Evolutionary conservation across 352 stramenopile species (phyloP).

Genomic region (Elongisporangium undulatum): DNA sequence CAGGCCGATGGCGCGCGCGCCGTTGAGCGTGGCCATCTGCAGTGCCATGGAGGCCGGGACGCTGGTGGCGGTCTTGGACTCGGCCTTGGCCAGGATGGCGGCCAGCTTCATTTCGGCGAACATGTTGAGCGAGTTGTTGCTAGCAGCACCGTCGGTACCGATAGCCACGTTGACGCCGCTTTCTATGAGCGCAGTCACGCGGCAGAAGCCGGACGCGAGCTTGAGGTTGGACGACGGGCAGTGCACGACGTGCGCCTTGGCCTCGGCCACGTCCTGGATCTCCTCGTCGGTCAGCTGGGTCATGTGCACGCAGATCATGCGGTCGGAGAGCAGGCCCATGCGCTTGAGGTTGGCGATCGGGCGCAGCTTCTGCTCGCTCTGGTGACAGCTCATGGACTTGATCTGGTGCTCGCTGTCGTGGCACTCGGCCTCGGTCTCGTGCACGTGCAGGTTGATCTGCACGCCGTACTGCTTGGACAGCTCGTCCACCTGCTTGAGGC

Average conservation of each 20-base stretch:
- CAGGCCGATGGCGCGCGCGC: slow-evolving; percentile 78
- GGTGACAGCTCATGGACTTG: slow-evolving; percentile 79
- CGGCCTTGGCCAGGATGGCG: slow-evolving; percentile 79
- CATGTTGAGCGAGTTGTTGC: slow-evolving; percentile 91
- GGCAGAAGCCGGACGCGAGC: slow-evolving; percentile 81
- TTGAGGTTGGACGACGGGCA: slow-evolving; percentile 91
- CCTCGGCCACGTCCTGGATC: slow-evolving; percentile 55
- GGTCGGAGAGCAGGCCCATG: slow-evolving; percentile 65
- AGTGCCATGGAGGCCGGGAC: slow-evolving; percentile 57
- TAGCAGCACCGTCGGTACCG: slow-evolving; percentile 81
- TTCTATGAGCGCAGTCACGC: slow-evolving; percentile 67
- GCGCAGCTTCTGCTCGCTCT: slow-evolving; percentile 66
- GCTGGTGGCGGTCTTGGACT: slow-evolving; percentile 57
- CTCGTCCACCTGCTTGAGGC: slow-evolving; percentile 30
- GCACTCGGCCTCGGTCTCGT: slow-evolving; percentile 83
- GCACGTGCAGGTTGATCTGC: slow-evolving; percentile 82
- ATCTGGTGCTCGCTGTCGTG: slow-evolving; percentile 65
- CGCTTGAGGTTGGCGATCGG: slow-evolving; percentile 81
- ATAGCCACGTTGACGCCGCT: slow-evolving; percentile 83
- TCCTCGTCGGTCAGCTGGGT: slow-evolving; percentile 82
- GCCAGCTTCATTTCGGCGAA: slow-evolving; percentile 88
- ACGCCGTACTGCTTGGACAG: slow-evolving; percentile 50
- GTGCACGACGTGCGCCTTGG: slow-evolving; percentile 72
- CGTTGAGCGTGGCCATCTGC: slow-evolving; percentile 89
- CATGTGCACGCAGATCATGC: slow-evolving; percentile 80